Percentiles rank a stretch among this genome's conserved stretches.
Conservation (phyloP, 768 basidiomycete genomes). For the Multifurca ochricompacta region DNA sequence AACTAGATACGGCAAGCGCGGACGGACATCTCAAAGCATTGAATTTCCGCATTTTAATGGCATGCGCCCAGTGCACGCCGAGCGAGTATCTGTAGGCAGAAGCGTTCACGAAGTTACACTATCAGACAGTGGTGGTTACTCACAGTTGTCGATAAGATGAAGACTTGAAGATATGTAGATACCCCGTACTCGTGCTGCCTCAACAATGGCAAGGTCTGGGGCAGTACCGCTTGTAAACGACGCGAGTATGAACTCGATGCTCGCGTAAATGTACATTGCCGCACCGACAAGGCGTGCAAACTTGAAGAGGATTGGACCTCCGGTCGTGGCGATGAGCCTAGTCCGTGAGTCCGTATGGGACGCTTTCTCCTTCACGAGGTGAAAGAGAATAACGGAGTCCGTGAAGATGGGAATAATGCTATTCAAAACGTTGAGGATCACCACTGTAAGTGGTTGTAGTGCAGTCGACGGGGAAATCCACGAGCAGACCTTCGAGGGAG, state of each 20-base stretch:
- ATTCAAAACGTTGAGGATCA: conserved; percentile 9
- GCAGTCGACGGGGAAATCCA: conserved; percentile 12
- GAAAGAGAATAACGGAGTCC: conserved; percentile 10
- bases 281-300: background rate
- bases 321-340: background rate
- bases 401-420: conserved; percentile 9
- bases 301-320: conserved; percentile 5
- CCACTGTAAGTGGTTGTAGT: conserved; percentile 8
- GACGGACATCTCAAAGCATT: background rate
- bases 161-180: conserved; percentile 5
- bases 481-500: background rate
- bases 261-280: background rate
- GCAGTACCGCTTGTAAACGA: background rate
- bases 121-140: background rate
- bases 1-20: too few species aligned
- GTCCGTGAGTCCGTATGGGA: background rate
- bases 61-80: background rate
- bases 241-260: conserved; percentile 1
- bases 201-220: background rate
- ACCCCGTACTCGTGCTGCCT: background rate
- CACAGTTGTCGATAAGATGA: conserved; percentile 10
- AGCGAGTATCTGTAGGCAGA: conserved; percentile 3
- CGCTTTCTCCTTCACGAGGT: conserved; percentile 4
- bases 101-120: background rate
- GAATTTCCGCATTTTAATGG: background rate